Conservation (phyloP, 2,329 filamentous ascomycete species). For the Fusarium phyllophilum region DNA sequence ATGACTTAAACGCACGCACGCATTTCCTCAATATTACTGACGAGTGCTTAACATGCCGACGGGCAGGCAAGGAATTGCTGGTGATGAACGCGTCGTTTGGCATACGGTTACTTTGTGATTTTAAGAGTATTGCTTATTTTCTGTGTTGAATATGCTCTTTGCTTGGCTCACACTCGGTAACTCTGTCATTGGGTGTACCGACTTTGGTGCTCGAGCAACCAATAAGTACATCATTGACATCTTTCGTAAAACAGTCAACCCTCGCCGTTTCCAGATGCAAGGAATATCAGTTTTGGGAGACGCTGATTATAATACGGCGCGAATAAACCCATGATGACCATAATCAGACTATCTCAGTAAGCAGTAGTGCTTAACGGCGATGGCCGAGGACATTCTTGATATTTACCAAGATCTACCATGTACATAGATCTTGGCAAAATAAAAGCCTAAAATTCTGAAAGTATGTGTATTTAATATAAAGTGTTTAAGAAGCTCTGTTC, state of each 20-base stretch:
- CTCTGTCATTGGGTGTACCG: neutral
- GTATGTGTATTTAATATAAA: accelerated
- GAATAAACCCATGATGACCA: neutral
- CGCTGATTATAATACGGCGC: accelerated
- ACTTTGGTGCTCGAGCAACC: accelerated
- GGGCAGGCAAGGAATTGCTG: neutral
- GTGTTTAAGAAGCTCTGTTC: accelerated
- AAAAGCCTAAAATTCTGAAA: too few relatives aligned
- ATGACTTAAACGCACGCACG: neutral
- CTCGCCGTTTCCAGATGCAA: too few relatives aligned
- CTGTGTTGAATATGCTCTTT: accelerated
- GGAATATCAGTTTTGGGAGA: accelerated
- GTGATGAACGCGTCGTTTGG: accelerated
- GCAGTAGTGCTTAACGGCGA: neutral
- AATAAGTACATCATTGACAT: neutral
- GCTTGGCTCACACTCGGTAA: accelerated
- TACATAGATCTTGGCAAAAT: neutral
- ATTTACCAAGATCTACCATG: neutral
- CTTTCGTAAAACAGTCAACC: too few relatives aligned
- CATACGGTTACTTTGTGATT: accelerated
- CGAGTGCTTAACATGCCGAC: neutral
- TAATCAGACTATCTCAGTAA: neutral
- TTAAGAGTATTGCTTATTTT: accelerated
- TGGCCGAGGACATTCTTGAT: accelerated
- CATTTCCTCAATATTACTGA: neutral